phyloP scores from a whole-genome alignment of 106 monocot species.

The Acanthochlamys bracteata region DNA sequence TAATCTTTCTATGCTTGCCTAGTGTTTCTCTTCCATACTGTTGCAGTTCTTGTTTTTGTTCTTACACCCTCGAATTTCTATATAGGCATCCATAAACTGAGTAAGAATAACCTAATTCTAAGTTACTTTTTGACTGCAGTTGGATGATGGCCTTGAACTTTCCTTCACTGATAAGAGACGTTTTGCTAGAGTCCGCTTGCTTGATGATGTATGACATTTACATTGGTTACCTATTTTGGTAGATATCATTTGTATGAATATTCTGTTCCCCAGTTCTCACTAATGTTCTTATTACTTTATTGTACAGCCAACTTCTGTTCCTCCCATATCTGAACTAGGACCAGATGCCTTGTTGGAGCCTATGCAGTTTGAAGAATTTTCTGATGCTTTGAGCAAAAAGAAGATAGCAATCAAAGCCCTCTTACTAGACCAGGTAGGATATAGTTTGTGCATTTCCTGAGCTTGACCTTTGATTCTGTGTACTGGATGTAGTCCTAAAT shows the following conservation, averaged over 20 bases:
- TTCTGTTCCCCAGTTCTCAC: neutral
- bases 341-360: conserved; percentile 89
- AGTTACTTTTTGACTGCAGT: too few relatives aligned
- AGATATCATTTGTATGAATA: neutral
- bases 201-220: conserved; percentile 56
- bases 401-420: conserved; percentile 71
- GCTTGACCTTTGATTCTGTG: too few relatives aligned
- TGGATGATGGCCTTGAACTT: conserved; percentile 89
- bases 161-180: conserved; percentile 99
- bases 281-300: conserved; percentile 8
- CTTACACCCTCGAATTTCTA: neutral
- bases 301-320: conserved; percentile 60
- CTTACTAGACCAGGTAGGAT: conserved; percentile 82
- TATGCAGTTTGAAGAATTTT: conserved; percentile 57
- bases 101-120: too few relatives aligned
- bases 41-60: too few relatives aligned
- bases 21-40: too few relatives aligned
- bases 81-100: too few relatives aligned
- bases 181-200: conserved; percentile 87
- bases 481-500: too few relatives aligned
- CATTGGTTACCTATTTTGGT: neutral
- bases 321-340: conserved; percentile 90
- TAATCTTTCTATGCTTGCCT: neutral
- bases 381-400: conserved; percentile 49
- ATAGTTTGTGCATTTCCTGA: neutral